Base-by-base conservation (phyloP, 306 rosid species). In the Calophaca sinica region DNA sequence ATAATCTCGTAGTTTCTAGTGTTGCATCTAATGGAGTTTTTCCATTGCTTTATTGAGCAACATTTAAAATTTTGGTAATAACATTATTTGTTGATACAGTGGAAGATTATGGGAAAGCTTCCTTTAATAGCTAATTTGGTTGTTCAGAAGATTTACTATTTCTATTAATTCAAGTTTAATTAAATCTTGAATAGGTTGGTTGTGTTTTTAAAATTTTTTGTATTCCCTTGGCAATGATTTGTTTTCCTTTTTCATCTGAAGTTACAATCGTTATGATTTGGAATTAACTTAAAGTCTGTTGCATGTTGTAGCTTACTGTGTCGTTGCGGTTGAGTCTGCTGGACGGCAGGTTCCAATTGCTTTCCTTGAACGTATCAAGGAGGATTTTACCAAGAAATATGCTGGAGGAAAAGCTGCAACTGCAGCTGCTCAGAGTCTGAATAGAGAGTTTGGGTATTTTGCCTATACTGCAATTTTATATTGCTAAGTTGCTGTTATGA, bases 341-440 rank as follows among this genome's bases (percentile, higher is more conserved):
- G 98, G 98, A 72, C 80, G 96, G 59, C 97, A 90, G 87, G 65
- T 85, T 75, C 98, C 98, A 15, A 84, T 93, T 65, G 97, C 97
- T 44, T 93, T 87, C 79, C 98, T 93, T 15, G 98, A 93, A 81
- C 85, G 97, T 13, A 52, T 90, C 86, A 89, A 90, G 86, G 98
- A 93, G 39, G 98, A 90, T 20, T 93, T 93, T 74, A 70, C 82
- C 82, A 84, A 91, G 76, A 90, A 83, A 84, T 90, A 93, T 82
- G 88, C 88, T 33, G 97, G 96, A 53, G 98, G 96, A 59, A 93
- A 89, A 87, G 97, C 96, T 78, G 85, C 88, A 57, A 87, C 89
- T 1, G 98, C 91, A 3, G 82, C 88, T 85, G 91, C 98, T 12
- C 86, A 84, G 32, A 81, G 96, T 83, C 87, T 93, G 73, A 90